Conservation (phyloP, 2,329 filamentous ascomycete species). For the Alternaria solani region DNA sequence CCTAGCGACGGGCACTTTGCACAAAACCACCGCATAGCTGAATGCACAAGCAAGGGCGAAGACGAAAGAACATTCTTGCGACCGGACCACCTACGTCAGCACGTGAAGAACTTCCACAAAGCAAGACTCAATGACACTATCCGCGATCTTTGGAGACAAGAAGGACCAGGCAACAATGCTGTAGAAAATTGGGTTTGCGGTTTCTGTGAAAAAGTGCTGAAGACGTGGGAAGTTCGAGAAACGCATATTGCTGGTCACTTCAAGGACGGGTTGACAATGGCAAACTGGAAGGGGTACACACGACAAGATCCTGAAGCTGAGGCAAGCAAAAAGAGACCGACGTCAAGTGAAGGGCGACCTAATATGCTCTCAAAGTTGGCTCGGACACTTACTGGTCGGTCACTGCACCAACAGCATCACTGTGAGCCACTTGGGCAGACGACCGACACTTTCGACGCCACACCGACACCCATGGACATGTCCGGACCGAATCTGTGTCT, state of each 20-base stretch:
- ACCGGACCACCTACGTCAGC: constrained; percentile 46
- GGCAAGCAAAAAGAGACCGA: constrained; percentile 8
- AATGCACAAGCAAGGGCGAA: constrained; percentile 38
- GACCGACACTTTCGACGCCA: background rate
- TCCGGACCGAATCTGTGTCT: background rate
- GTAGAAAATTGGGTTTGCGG: constrained; percentile 41
- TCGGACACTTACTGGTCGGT: constrained; percentile 3
- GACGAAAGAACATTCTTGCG: constrained; percentile 43
- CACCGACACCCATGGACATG: background rate
- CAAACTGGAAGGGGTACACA: constrained; percentile 27
- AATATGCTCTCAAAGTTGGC: constrained; percentile 11
- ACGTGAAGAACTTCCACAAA: constrained; percentile 46
- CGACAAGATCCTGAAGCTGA: background rate
- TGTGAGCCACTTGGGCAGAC: background rate
- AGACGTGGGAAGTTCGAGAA: constrained; percentile 41
- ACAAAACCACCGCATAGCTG: constrained; percentile 38
- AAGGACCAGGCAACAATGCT: constrained; percentile 18
- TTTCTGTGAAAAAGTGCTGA: constrained; percentile 38
- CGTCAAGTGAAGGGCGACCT: constrained; percentile 6
- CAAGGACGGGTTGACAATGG: constrained; percentile 44
- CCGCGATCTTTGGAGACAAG: constrained; percentile 41
- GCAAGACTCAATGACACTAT: constrained; percentile 32
- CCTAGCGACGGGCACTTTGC: constrained; percentile 43
- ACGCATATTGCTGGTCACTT: constrained; percentile 46
- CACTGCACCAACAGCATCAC: constrained; percentile 1